Evolutionary conservation across 2,329 filamentous ascomycete genomes (phyloP).

Genomic region (Penicillium sp.): DNA sequence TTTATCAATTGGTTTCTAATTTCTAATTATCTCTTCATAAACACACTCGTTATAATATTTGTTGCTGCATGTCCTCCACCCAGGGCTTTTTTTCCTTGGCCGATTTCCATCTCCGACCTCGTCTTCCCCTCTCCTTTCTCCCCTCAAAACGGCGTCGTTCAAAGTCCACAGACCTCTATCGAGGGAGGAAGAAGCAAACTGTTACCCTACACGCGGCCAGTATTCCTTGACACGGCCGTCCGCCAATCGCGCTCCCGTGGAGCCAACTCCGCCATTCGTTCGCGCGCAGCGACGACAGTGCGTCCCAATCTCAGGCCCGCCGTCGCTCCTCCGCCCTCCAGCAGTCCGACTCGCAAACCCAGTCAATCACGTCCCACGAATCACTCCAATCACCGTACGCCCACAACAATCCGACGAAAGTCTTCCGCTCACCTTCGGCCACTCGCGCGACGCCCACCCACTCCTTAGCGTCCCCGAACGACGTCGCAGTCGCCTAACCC

Average conservation of each 20-base stretch:
- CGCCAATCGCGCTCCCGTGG: slow-evolving; percentile 17
- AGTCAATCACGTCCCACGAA: slow-evolving; percentile 59
- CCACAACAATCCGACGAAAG: slow-evolving; percentile 37
- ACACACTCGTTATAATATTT: neutral
- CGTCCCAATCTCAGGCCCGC: slow-evolving; percentile 23
- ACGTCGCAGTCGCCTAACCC: slow-evolving; percentile 54
- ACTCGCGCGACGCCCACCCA: slow-evolving; percentile 53
- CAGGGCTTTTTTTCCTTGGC: slow-evolving; percentile 2
- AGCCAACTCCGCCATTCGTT: slow-evolving; percentile 19
- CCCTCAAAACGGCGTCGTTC: slow-evolving; percentile 28
- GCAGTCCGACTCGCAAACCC: slow-evolving; percentile 60
- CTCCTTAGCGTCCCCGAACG: slow-evolving; percentile 59
- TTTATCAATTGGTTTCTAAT: neutral
- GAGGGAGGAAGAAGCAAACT: slow-evolving; percentile 12
- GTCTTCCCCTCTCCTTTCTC: slow-evolving; percentile 4
- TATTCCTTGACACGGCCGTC: slow-evolving; percentile 3
- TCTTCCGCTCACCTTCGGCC: slow-evolving; percentile 31
- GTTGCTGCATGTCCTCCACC: neutral
- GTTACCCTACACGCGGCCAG: neutral
- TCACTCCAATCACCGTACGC: slow-evolving; percentile 48
- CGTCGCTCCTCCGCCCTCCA: slow-evolving; percentile 35
- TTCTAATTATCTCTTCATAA: neutral
- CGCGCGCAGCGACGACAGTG: slow-evolving; percentile 26
- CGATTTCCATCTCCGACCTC: slow-evolving; percentile 7
- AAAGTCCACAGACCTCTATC: slow-evolving; percentile 15